These are phyloP conservation scores for Cryptococcus sp. DNA, from an alignment of 1,284 basidiomycete genomes.

Conservation along the genomic window DNA sequence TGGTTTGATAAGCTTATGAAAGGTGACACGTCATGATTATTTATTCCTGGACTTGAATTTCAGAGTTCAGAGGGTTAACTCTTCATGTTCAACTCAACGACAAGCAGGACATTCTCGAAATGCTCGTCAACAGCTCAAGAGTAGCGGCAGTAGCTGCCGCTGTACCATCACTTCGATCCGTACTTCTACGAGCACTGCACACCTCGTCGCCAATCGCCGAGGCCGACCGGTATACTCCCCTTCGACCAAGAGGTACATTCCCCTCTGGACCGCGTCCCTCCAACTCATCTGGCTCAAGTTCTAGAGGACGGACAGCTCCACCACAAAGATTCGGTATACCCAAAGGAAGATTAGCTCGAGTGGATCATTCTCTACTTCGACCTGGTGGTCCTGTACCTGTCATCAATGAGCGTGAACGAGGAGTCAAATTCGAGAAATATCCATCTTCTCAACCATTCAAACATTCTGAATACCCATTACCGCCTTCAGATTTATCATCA, in stretches of 20 bases:
- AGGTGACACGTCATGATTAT: background rate
- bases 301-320: background rate
- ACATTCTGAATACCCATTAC: constrained; percentile 6
- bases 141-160: constrained; percentile 12
- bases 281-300: no score
- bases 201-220: background rate
- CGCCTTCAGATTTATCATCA: background rate
- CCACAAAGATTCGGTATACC: no score
- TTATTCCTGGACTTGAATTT: background rate
- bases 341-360: background rate
- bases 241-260: background rate
- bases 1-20: background rate
- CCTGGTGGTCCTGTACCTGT: background rate
- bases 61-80: background rate
- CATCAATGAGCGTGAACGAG: background rate
- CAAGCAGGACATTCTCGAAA: background rate
- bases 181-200: constrained; percentile 24
- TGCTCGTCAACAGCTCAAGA: background rate
- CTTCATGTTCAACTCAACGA: background rate
- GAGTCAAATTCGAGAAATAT: background rate
- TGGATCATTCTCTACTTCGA: background rate
- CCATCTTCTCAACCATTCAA: constrained; percentile 8
- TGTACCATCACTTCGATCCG: constrained; percentile 17
- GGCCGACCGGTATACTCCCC: constrained; percentile 1
- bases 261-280: no score